Conservation (phyloP, 345 rosid species). For the Euphorbia lathyris region DNA sequence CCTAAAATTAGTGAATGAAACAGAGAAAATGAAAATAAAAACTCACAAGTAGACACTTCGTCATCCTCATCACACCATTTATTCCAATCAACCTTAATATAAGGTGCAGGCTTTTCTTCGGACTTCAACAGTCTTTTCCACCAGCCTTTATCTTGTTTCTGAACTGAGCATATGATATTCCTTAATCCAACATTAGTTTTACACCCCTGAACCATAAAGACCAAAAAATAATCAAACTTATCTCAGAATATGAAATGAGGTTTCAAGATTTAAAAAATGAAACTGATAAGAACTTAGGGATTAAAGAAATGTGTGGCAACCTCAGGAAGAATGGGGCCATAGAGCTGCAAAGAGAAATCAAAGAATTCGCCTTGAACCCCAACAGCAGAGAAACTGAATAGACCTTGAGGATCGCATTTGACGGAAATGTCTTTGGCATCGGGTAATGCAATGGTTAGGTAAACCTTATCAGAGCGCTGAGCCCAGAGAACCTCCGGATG, state of each 20-base stretch:
- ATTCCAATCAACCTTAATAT: constrained; percentile 97
- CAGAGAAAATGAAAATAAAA: not conserved
- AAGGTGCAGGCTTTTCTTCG: constrained; percentile 94
- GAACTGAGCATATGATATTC: constrained; percentile 73
- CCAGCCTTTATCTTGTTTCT: constrained; percentile 88
- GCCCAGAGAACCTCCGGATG: constrained; percentile 98
- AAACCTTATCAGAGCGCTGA: constrained; percentile 80
- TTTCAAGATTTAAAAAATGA: not conserved
- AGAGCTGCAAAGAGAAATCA: constrained; percentile 63
- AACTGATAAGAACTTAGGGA: not conserved
- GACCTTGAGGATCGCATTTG: constrained; percentile 68
- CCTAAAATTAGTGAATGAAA: not conserved
- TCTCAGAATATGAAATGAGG: not conserved
- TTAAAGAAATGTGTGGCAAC: constrained; percentile 24
- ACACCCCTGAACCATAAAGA: constrained; percentile 53
- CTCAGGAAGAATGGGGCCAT: constrained; percentile 59
- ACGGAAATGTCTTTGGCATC: constrained; percentile 77
- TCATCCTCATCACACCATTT: constrained; percentile 99
- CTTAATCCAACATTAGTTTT: constrained; percentile 77
- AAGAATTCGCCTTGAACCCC: constrained; percentile 68
- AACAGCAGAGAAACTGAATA: constrained; percentile 75
- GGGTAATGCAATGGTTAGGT: constrained; percentile 76
- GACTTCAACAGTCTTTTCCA: constrained; percentile 84
- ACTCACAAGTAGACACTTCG: constrained; percentile 62
- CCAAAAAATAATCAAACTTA: not conserved